A percentile compares a stretch with the other conserved stretches of the same genome.
These are phyloP conservation scores for Friedmanniomyces simplex DNA, from an alignment of 495 filamentous ascomycete genomes.

Conservation along the genomic window DNA sequence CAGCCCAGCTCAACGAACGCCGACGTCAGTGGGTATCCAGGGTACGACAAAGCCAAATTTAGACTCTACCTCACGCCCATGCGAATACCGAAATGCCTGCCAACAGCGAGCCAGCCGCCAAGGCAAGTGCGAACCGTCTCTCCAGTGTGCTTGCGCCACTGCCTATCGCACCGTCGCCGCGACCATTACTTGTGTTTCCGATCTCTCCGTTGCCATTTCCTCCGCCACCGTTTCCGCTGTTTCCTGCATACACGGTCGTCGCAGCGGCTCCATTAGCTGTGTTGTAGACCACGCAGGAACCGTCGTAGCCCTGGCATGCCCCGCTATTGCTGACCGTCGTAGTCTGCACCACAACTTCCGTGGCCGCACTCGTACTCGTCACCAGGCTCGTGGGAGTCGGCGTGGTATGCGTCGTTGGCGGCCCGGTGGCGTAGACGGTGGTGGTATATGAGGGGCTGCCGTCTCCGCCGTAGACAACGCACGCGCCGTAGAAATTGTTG, in stretches of 20 bases:
- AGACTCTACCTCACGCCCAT: not conserved
- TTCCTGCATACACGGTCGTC: constrained; percentile 6
- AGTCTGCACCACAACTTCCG: not conserved
- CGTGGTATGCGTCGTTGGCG: not conserved
- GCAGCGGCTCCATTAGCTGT: not conserved
- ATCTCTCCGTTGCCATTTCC: constrained; percentile 1
- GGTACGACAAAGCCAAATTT: not conserved
- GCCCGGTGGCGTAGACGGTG: constrained; percentile 5
- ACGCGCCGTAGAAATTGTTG: constrained; percentile 16
- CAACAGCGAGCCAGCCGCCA: not conserved
- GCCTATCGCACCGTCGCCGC: not conserved
- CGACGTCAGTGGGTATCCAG: not conserved
- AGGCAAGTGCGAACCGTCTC: not conserved
- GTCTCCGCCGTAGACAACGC: constrained; percentile 9
- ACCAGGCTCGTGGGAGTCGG: not conserved
- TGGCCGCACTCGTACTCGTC: constrained; percentile 1
- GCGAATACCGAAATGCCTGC: not conserved
- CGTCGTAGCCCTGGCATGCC: constrained; percentile 5
- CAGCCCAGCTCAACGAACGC: not conserved
- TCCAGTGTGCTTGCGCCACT: not conserved
- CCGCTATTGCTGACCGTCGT: constrained; percentile 9
- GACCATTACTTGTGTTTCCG: not conserved
- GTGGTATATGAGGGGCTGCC: constrained; percentile 7
- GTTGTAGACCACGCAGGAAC: constrained; percentile 9
- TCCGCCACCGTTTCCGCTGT: not conserved